phyloP scores from a whole-genome alignment of 257 asterid species.

The Solanum paucissectum region DNA sequence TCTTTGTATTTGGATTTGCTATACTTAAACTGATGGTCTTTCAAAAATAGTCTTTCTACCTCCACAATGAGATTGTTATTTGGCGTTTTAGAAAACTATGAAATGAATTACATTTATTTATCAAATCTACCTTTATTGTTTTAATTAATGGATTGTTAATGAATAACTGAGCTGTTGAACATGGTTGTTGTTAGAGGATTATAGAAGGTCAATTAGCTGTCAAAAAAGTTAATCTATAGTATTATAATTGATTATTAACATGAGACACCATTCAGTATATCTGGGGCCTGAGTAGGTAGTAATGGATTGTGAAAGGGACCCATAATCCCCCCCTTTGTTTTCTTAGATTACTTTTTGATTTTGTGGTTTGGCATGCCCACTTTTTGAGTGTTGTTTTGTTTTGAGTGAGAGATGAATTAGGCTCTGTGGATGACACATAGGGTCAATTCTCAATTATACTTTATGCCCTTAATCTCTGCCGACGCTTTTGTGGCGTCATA shows the following conservation, averaged over 20 bases:
- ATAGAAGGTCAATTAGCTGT: not conserved
- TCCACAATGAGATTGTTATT: not conserved
- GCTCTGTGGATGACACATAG: not conserved
- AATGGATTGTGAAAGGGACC: slow-evolving; percentile 6
- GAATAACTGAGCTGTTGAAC: not conserved
- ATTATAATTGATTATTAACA: not conserved
- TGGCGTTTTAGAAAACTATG: not conserved
- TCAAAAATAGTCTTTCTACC: too few species aligned
- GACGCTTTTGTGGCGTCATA: not conserved
- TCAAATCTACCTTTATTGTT: too few species aligned
- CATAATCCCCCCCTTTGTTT: not conserved
- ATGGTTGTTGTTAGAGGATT: not conserved
- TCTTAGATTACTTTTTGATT: not conserved
- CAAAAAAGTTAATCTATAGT: not conserved
- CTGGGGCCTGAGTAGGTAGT: slow-evolving; percentile 2
- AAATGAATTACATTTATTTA: not conserved
- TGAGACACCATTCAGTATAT: not conserved
- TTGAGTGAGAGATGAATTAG: not conserved
- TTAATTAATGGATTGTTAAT: not conserved
- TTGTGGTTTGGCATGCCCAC: not conserved
- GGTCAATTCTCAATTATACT: not conserved
- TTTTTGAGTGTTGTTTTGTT: not conserved
- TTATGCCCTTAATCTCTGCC: not conserved
- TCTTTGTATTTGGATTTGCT: too few species aligned
- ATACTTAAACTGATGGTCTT: too few species aligned